Evolutionary conservation across 768 basidiomycete species (phyloP), one percentile per base, ranked within the genome.

Genomic region (Russula sp.): DNA sequence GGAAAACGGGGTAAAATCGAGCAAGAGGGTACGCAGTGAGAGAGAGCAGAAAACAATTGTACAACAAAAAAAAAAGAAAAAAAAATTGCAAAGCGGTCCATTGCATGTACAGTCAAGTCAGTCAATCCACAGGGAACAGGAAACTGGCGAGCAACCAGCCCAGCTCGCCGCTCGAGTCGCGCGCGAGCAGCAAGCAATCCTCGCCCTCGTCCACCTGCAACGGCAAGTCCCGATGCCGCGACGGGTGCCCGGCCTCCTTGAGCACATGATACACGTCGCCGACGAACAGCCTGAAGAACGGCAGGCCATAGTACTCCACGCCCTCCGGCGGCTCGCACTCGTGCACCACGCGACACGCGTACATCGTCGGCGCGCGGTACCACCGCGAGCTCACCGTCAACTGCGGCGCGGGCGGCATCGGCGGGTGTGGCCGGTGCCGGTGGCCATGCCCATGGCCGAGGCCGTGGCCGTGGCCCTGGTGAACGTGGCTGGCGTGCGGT

Each of bases 111-210:
- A 29, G 25, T 29, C 25, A 29, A 29, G 25, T 29, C 25, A 29
- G 3, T 66, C 72, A 74, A 64, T 78, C 79, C 60, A 85, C 68
- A 9, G 87, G 87, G 32, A 85, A 78, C 70, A 92, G 72, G 73
- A 90, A 93, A 70, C 90, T 91, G 39, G 90, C 90, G 64, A 93
- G 71, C 3, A 86, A 85, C 90, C 90, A 92, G 0, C 90, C 90
- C 18, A 91, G 78, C 10, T 79, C 76, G 11, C 81, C 80, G 5
- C 64, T 58, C 38, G 68, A 71, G 70, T 86, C 82, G 46, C 88
- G 75, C 64, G 86, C 88, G 29, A 92, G 78, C 56, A 93, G 73
- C 64, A 93, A 73, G 73, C 90, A 91, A 67, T 92, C 90, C 47
- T 82, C 81, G 11, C 79, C 79, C 65, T 90, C 90, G 66, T 92